Evolutionary conservation across 2,329 filamentous ascomycete genomes (phyloP).

Genomic region (Botryosphaeria dothidea): DNA sequence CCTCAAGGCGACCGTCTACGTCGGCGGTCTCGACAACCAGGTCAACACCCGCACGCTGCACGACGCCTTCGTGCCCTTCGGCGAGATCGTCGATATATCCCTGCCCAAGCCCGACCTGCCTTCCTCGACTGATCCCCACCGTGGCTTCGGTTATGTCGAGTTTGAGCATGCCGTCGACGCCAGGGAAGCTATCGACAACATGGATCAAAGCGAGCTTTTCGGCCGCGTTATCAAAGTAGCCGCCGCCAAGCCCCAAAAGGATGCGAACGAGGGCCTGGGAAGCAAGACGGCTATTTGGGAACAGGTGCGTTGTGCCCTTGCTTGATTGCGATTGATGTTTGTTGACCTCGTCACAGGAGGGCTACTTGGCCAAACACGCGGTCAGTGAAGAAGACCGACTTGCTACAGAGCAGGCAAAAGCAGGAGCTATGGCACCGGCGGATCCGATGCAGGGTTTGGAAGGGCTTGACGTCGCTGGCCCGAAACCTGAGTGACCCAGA

Average conservation of each 20-base stretch:
- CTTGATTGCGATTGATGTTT: background rate
- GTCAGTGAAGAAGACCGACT: constrained; percentile 76
- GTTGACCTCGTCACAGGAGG: constrained; percentile 64
- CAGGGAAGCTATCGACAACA: constrained; percentile 95
- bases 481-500: constrained; percentile 65
- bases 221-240: constrained; percentile 91
- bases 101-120: constrained; percentile 84
- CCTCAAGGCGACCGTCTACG: constrained; percentile 88
- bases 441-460: constrained; percentile 97
- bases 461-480: constrained; percentile 89
- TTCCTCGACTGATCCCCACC: constrained; percentile 75
- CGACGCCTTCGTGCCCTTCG: constrained; percentile 94
- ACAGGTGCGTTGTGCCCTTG: constrained; percentile 66
- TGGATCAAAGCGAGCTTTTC: constrained; percentile 96
- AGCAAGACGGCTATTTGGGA: constrained; percentile 97
- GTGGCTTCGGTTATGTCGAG: constrained; percentile 96
- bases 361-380: constrained; percentile 86
- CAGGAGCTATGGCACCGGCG: constrained; percentile 57
- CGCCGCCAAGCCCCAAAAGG: constrained; percentile 88
- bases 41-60: constrained; percentile 76
- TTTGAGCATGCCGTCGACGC: constrained; percentile 85
- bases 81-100: constrained; percentile 89
- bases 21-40: constrained; percentile 80
- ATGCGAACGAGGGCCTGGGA: constrained; percentile 80
- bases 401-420: constrained; percentile 57